Evolutionary conservation across 176 grass and related monocot species (phyloP).

Genomic region (Eragrostis nindensis): DNA sequence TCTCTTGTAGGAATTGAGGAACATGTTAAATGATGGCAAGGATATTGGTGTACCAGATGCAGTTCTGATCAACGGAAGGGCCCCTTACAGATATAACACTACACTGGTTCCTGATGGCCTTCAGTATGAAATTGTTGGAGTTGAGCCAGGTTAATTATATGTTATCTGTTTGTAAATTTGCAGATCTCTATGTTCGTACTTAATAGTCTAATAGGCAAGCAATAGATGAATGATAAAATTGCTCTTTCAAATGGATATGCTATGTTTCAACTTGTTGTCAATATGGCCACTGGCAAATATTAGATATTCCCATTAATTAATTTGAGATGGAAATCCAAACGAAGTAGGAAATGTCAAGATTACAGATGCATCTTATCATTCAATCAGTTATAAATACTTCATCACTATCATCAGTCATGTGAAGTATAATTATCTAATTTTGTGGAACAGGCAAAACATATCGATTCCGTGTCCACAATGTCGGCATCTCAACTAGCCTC

Average conservation of each 20-base stretch:
- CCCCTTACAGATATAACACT: conserved; percentile 71
- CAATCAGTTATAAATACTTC: neutral
- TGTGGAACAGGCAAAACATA: conserved; percentile 74
- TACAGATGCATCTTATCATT: neutral
- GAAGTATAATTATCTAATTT: conserved; percentile 18
- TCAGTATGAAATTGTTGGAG: conserved; percentile 72
- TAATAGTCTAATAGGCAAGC: neutral
- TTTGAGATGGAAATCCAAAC: conserved; percentile 7
- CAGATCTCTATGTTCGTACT: neutral
- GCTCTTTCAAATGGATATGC: neutral
- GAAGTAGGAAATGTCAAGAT: neutral
- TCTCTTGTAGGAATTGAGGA: conserved; percentile 77
- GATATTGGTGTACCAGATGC: conserved; percentile 78
- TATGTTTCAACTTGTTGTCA: neutral
- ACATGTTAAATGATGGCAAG: conserved; percentile 68
- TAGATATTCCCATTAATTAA: neutral
- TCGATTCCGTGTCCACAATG: conserved; percentile 83
- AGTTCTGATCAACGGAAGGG: conserved; percentile 85
- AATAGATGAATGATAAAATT: neutral
- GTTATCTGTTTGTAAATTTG: neutral
- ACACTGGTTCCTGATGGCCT: conserved; percentile 62
- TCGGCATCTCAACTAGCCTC: conserved; percentile 83
- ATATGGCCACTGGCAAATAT: neutral
- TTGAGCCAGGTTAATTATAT: conserved; percentile 68
- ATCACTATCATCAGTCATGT: neutral